Base-by-base conservation (phyloP, 805 yeast genomes). In the Schwanniomyces polymorphus region DNA sequence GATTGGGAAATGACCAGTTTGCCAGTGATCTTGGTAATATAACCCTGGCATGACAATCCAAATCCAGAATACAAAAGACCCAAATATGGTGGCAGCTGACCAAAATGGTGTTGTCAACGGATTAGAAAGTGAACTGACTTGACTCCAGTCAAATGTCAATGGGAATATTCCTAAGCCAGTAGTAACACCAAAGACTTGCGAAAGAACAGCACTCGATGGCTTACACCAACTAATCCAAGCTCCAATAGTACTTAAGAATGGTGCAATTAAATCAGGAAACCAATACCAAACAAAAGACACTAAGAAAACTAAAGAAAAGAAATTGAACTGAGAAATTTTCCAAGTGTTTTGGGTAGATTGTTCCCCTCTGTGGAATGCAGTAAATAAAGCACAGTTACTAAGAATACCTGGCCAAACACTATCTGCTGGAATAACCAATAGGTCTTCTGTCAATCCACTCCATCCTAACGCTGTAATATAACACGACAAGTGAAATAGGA, bases 341-440 rank as follows among this genome's bases (percentile, higher is more conserved):
- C 49, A 45, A 10, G 34, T 33, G 6, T 29, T 44, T 8, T 31
- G 46, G 8, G 18, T 45, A 26, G 43, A 38, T 17, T 50, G 42
- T 14, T 35, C 44, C 16, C 28, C 31, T 11, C 33, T 18, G 42
- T 51, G 47, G 27, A 53, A 44, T 7, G 51, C 44, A 18, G 46
- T 43, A 72, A 67, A 60, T 53, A 84, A 76, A 18, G 86, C 82
- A 25, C 81, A 58, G 7, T 83, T 73, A 43, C 84, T 86, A 59
- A 86, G 71, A 56, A 77, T 78, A 1, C 80, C 64, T 4, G 92
- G 92, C 91, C 91, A 87, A 43, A 85, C 74, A 64, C 84, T 79
- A n/a, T 81, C 69, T 5, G 84, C 76, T 5, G 90, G 86, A 48
- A 78, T 78, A 12, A 86, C 84, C 50, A 86, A 71, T 29, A 83